Base-by-base conservation (phyloP, 2,329 filamentous ascomycete genomes). In the Cladophialophora carrionii region DNA sequence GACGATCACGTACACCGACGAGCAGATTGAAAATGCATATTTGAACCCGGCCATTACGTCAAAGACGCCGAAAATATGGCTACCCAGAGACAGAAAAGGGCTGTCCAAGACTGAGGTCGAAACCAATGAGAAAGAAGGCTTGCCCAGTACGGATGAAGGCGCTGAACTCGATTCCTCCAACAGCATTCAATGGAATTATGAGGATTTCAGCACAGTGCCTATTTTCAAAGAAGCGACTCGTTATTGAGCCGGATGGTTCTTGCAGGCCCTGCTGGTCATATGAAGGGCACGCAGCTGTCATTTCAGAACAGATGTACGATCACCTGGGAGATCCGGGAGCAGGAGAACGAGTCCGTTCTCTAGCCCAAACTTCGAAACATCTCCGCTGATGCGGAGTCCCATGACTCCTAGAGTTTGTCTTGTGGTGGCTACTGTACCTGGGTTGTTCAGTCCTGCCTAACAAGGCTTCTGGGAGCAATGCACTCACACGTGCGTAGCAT, bases 71-170 rank as follows among this genome's bases (percentile, higher is more conserved):
- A 80, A 89, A 37, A 79, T 96, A 3, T 96, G 92, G 92, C 90
- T 96, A 29, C 91, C 92, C 0, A 82, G 85, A 62, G 92, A 96
- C 73, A 78, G 82, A 1, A 87, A 87, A 51, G 90, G 91, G 3
- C 84, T 96, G 37, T 91, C 88, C 58, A 83, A 83, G 70, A 88
- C 92, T 73, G 92, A 96, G 76, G 82, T 95, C 43, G 88, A 92
- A 72, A 92, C 96, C 76, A 82, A 95, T 46, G 88, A 92, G 69
- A 91, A 89, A 0, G 82, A 83, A 17, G 69, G 66, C 1, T 89
- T 92, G 37, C 85, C 87, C 0, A 93, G 95, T 58, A 94, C 90
- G 0, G 91, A 96, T 73, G 88, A 91, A 69, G 89, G 87, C 1
- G 90, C 89, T 48, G 83, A 82, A 61, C 75, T 94, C 51, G 82